Evolutionary conservation across 768 basidiomycete species (phyloP).

Genomic region (Auriscalpium vulgare): DNA sequence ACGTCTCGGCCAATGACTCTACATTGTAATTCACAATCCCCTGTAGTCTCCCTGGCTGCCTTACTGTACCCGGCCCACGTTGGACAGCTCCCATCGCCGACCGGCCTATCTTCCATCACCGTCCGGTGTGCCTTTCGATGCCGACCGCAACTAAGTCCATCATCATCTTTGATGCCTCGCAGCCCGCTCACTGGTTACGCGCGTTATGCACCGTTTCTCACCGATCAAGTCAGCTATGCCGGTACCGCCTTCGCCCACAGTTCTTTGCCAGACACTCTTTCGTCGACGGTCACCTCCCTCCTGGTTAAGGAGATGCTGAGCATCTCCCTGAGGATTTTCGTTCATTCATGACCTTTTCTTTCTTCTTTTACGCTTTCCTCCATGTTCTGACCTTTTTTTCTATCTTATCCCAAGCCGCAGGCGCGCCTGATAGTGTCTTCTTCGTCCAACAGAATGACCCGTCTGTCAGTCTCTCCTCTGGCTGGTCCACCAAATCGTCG

Average conservation of each 20-base stretch:
- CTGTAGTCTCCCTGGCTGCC: too few species aligned
- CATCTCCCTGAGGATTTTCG: neutral
- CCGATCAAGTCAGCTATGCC: too few species aligned
- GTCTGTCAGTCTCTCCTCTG: neutral
- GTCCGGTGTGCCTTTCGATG: neutral
- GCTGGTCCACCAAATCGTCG: neutral
- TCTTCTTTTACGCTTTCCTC: neutral
- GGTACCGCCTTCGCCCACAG: too few species aligned
- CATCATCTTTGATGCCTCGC: too few species aligned
- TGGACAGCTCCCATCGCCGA: too few species aligned
- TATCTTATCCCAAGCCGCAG: conserved; percentile 1
- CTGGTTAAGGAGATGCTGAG: conserved; percentile 1
- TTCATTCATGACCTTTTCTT: neutral
- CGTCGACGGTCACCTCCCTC: neutral
- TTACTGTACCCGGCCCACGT: too few species aligned
- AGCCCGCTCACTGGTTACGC: too few species aligned
- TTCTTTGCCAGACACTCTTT: neutral
- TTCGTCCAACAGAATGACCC: neutral
- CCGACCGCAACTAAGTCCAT: too few species aligned
- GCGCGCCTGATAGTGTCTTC: neutral
- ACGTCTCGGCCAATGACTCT: too few species aligned
- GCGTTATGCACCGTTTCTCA: too few species aligned
- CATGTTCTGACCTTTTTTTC: neutral
- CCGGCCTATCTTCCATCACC: neutral
- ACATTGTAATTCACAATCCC: too few species aligned